These are phyloP conservation scores for Coffea canephora DNA, from an alignment of 257 asterid species.

Conservation along the genomic window DNA sequence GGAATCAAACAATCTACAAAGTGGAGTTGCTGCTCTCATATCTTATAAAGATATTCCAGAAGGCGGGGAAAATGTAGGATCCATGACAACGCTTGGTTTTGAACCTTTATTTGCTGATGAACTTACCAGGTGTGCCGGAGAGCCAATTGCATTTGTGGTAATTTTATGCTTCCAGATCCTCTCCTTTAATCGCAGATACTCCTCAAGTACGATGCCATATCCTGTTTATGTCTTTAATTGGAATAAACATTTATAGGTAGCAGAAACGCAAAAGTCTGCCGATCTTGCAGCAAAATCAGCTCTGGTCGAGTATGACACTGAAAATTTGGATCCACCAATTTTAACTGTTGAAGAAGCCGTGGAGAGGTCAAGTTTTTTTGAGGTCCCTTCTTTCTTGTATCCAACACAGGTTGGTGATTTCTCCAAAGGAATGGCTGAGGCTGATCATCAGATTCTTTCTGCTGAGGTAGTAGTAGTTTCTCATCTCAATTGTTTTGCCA, in stretches of 20 bases:
- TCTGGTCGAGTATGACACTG: slow-evolving; percentile 45
- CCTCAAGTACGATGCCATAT: neutral
- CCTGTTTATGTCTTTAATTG: slow-evolving; percentile 1
- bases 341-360: slow-evolving; percentile 73
- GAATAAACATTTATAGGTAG: slow-evolving; percentile 36
- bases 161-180: slow-evolving; percentile 6
- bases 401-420: slow-evolving; percentile 60
- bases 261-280: slow-evolving; percentile 55
- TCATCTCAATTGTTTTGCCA: neutral
- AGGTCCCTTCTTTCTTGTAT: slow-evolving; percentile 40
- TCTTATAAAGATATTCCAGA: slow-evolving; percentile 59
- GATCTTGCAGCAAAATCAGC: slow-evolving; percentile 52
- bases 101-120: slow-evolving; percentile 65
- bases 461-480: slow-evolving; percentile 43
- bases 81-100: slow-evolving; percentile 23
- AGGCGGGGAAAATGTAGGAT: slow-evolving; percentile 58
- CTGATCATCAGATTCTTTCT: slow-evolving; percentile 59
- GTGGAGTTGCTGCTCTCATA: slow-evolving; percentile 40
- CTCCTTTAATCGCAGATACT: neutral
- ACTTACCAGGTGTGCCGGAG: slow-evolving; percentile 56
- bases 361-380: slow-evolving; percentile 49
- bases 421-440: slow-evolving; percentile 73
- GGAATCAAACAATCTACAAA: slow-evolving; percentile 27
- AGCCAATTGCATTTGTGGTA: slow-evolving; percentile 66
- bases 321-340: slow-evolving; percentile 53